phyloP scores from a whole-genome alignment of 1,284 basidiomycete genomes.

The Cutaneotrichosporon curvatum region DNA sequence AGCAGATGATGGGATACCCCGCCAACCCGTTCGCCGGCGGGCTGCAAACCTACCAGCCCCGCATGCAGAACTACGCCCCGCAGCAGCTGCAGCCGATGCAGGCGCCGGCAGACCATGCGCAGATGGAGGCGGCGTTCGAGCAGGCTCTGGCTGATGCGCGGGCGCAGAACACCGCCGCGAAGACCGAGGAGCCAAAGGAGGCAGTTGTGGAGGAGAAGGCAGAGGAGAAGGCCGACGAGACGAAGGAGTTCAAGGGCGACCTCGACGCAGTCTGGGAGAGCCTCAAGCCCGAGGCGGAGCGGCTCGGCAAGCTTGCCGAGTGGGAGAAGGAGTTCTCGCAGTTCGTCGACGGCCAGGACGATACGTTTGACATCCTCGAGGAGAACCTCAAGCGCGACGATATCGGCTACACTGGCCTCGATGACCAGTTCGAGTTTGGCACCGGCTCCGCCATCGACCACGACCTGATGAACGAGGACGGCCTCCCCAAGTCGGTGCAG shows the following conservation, averaged over 20 bases:
- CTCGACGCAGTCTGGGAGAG: conserved; percentile 48
- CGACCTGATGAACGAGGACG: conserved; percentile 53
- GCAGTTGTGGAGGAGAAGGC: conserved; percentile 45
- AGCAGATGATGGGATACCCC: conserved; percentile 6
- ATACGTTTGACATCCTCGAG: conserved; percentile 38
- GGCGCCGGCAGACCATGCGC: conserved; percentile 21
- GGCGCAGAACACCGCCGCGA: conserved; percentile 36
- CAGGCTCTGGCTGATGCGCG: conserved; percentile 63
- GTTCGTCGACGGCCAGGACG: conserved; percentile 43
- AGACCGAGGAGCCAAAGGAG: conserved; percentile 35
- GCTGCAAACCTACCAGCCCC: conserved; percentile 16
- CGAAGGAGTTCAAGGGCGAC: conserved; percentile 42
- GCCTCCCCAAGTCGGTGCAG: conserved; percentile 60
- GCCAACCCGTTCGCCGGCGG: conserved; percentile 13
- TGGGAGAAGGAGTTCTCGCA: conserved; percentile 86
- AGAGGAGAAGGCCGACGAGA: conserved; percentile 41
- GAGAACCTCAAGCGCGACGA: conserved; percentile 39
- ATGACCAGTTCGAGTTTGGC: conserved; percentile 42
- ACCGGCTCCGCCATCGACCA: conserved; percentile 8
- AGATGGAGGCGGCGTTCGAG: conserved; percentile 67
- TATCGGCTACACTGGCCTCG: conserved; percentile 30
- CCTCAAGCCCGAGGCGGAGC: conserved; percentile 45
- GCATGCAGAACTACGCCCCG: conserved; percentile 14
- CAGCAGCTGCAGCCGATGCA: conserved; percentile 35
- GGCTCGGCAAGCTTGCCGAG: conserved; percentile 60